These are phyloP conservation scores for Xylariaceae sp. DNA, from an alignment of 2,329 filamentous ascomycete genomes.

Conservation along the genomic window DNA sequence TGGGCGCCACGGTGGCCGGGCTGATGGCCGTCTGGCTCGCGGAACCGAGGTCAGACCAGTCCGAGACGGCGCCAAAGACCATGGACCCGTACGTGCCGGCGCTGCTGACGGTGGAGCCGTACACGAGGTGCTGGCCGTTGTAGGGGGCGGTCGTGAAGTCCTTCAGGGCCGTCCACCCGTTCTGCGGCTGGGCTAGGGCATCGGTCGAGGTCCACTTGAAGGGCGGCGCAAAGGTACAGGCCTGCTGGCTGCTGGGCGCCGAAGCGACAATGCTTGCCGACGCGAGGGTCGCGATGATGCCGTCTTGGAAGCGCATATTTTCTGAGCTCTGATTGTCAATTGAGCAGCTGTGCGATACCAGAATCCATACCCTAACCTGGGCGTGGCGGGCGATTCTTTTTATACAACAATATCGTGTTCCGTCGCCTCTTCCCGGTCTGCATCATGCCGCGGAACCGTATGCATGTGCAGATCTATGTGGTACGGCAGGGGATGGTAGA, in stretches of 20 bases:
- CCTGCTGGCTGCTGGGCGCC: no score
- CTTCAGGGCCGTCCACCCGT: conserved; percentile 56
- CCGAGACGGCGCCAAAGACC: conserved; percentile 51
- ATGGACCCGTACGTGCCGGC: conserved; percentile 62
- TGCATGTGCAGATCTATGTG: no score
- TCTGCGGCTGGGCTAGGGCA: conserved; percentile 47
- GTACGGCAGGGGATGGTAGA: no score
- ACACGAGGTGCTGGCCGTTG: conserved; percentile 59
- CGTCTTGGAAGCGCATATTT: no score
- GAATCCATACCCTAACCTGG: no score
- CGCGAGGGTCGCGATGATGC: conserved; percentile 14
- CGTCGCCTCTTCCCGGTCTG: no score
- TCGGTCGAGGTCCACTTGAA: conserved; percentile 54
- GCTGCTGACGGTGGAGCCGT: conserved; percentile 37
- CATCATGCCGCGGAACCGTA: no score
- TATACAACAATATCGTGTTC: no score
- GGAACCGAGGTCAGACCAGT: conserved; percentile 49
- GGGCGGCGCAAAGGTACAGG: conserved; percentile 52
- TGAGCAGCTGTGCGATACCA: no score
- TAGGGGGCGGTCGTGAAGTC: conserved; percentile 56
- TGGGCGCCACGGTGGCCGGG: conserved; percentile 50
- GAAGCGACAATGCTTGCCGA: conserved; percentile 17
- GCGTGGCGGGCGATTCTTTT: no score
- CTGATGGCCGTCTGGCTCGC: conserved; percentile 51
- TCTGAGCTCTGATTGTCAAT: no score